These are phyloP conservation scores for Euphorbia corollata DNA, from an alignment of 441 rosid species.

Conservation along the genomic window DNA sequence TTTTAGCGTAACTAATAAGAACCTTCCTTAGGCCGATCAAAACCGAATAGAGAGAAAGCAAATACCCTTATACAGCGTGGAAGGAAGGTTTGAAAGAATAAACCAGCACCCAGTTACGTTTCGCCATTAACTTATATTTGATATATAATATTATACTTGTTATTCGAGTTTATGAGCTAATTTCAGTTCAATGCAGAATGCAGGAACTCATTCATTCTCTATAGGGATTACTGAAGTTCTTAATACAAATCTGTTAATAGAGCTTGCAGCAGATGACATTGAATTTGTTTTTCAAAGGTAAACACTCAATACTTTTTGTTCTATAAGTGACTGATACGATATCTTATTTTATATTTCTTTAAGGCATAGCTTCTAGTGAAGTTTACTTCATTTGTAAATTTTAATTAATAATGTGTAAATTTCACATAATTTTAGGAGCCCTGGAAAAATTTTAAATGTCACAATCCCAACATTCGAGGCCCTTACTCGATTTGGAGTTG, in stretches of 20 bases:
- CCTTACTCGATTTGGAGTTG: slow-evolving; percentile 78
- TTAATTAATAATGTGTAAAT: slow-evolving; percentile 9
- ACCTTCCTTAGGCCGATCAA: slow-evolving; percentile 64
- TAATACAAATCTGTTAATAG: slow-evolving; percentile 73
- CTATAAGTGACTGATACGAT: background rate
- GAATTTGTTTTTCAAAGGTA: slow-evolving; percentile 93
- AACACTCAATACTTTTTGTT: background rate
- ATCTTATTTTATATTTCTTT: background rate
- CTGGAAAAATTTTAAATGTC: slow-evolving; percentile 67
- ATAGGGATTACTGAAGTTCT: slow-evolving; percentile 87
- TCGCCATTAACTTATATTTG: slow-evolving; percentile 14
- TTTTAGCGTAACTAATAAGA: slow-evolving; percentile 10
- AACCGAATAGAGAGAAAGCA: slow-evolving; percentile 63
- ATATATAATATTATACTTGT: slow-evolving; percentile 3
- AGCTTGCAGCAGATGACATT: slow-evolving; percentile 85
- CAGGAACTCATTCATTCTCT: slow-evolving; percentile 81
- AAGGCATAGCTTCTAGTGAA: background rate
- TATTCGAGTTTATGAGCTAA: slow-evolving; percentile 5
- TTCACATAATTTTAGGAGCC: slow-evolving; percentile 50
- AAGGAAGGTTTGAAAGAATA: slow-evolving; percentile 88
- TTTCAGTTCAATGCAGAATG: slow-evolving; percentile 44
- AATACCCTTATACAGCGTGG: slow-evolving; percentile 62
- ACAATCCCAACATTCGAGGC: slow-evolving; percentile 80
- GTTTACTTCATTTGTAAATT: slow-evolving; percentile 2
- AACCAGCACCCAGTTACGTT: slow-evolving; percentile 89